These are phyloP conservation scores for Yarrowia sp. DNA, from an alignment of 805 yeast species.

Conservation along the genomic window DNA sequence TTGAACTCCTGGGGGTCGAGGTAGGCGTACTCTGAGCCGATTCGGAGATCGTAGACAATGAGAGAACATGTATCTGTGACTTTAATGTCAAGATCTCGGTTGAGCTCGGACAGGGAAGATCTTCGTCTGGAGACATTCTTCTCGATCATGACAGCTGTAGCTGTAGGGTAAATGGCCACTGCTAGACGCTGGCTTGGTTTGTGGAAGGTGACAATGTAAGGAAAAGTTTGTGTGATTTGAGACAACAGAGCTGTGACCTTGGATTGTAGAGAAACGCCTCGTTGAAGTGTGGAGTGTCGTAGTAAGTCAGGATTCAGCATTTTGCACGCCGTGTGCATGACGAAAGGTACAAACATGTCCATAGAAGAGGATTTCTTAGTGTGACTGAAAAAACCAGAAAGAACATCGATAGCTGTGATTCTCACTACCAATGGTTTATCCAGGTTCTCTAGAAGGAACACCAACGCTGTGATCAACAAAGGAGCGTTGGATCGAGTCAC, in stretches of 20 bases:
- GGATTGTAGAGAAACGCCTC: conserved; percentile 20
- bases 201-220: conserved; percentile 33
- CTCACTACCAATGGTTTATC: not conserved
- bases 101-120: conserved; percentile 31
- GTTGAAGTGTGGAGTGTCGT: not conserved
- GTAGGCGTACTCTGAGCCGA: conserved; percentile 24
- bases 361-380: conserved; percentile 7
- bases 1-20: conserved; percentile 37
- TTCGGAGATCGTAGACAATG: conserved; percentile 32
- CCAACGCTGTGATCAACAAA: conserved; percentile 7
- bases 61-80: conserved; percentile 28
- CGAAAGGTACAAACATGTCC: conserved; percentile 34
- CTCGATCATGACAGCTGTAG: conserved; percentile 18
- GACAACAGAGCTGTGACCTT: conserved; percentile 27
- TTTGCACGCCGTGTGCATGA: conserved; percentile 24
- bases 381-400: not conserved
- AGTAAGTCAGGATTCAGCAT: conserved; percentile 30
- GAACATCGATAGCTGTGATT: conserved; percentile 11
- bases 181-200: conserved; percentile 35
- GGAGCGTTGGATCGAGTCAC: conserved; percentile 23
- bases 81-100: conserved; percentile 22
- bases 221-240: conserved; percentile 4
- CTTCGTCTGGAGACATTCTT: conserved; percentile 27
- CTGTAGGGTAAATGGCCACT: conserved; percentile 24
- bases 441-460: conserved; percentile 12